These are phyloP conservation scores for Penicillium fuscoglaucum DNA, from an alignment of 2,329 filamentous ascomycete species.

Conservation along the genomic window DNA sequence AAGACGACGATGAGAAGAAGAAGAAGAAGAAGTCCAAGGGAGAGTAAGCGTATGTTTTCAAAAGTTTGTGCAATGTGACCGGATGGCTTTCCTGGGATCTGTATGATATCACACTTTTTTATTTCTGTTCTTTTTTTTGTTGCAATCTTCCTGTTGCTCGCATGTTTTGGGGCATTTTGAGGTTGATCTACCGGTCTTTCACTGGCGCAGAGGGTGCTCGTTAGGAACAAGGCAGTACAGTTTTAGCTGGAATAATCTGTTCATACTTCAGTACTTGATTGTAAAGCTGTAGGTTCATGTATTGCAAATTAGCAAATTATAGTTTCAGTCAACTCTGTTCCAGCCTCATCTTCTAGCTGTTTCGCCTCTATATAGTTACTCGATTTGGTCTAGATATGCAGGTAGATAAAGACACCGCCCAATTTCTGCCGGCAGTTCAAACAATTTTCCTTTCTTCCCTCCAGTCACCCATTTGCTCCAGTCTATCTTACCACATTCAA, in stretches of 20 bases:
- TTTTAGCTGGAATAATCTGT: conserved; percentile 31
- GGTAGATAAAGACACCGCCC: conserved; percentile 17
- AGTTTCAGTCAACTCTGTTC: neutral
- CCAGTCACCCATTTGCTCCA: neutral
- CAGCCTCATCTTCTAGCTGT: neutral
- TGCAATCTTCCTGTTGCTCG: conserved; percentile 25
- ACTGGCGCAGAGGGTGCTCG: conserved; percentile 33
- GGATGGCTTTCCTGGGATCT: conserved; percentile 34
- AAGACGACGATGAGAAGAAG: conserved; percentile 57
- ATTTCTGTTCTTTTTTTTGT: conserved; percentile 29
- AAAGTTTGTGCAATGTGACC: conserved; percentile 37
- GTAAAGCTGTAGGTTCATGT: neutral
- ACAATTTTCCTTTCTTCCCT: conserved; percentile 23
- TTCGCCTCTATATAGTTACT: neutral
- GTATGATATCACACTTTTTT: conserved; percentile 47
- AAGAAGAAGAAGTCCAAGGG: conserved; percentile 52
- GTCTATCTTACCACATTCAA: conserved; percentile 8
- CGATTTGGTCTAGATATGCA: neutral
- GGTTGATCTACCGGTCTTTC: conserved; percentile 33
- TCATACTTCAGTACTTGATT: conserved; percentile 19
- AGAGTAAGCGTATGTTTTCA: conserved; percentile 58
- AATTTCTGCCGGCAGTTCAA: conserved; percentile 25
- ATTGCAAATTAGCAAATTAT: neutral
- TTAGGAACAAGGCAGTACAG: conserved; percentile 37
- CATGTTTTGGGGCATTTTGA: conserved; percentile 28